Evolutionary conservation across 805 yeast genomes (phyloP).

Genomic region (Candida nonsorbophila): DNA sequence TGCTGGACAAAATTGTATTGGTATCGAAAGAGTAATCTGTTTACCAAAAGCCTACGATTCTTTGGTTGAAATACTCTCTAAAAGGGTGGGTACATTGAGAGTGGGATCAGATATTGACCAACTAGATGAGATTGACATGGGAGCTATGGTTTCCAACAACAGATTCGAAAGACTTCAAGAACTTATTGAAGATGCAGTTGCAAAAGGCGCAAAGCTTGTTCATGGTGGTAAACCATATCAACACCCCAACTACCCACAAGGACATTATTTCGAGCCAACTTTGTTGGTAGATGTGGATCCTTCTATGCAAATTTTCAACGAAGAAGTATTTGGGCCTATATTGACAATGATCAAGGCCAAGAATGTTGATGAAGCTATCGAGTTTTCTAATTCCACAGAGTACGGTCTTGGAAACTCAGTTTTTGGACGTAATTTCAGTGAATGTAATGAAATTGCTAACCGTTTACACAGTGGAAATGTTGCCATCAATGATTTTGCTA

Average conservation of each 20-base stretch:
- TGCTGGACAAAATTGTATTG: conserved; percentile 97
- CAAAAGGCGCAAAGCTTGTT: conserved; percentile 73
- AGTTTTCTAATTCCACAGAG: conserved; percentile 75
- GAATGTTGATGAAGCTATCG: conserved; percentile 60
- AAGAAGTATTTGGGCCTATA: conserved; percentile 94
- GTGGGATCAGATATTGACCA: conserved; percentile 92
- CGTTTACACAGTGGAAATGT: conserved; percentile 79
- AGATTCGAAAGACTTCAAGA: conserved; percentile 65
- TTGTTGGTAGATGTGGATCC: conserved; percentile 75
- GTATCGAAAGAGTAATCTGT: conserved; percentile 90
- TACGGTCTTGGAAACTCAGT: conserved; percentile 92
- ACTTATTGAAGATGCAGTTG: conserved; percentile 68
- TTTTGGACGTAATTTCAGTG: conserved; percentile 60
- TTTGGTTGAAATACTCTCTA: conserved; percentile 51
- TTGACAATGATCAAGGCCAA: conserved; percentile 73
- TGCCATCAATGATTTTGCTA: conserved; percentile 96
- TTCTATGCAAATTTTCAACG: conserved; percentile 70
- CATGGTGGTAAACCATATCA: conserved; percentile 75
- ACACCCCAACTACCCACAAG: conserved; percentile 94
- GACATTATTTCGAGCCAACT: conserved; percentile 91
- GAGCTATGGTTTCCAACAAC: conserved; percentile 83
- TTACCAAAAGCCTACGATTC: conserved; percentile 62
- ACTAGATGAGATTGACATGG: conserved; percentile 87
- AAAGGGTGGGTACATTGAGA: conserved; percentile 58
- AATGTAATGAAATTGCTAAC: conserved; percentile 60